Percentiles rank a stretch among this genome's conserved stretches.
phyloP scores from a whole-genome alignment of 352 stramenopile genomes.

The Globisporangium carolinianum region DNA sequence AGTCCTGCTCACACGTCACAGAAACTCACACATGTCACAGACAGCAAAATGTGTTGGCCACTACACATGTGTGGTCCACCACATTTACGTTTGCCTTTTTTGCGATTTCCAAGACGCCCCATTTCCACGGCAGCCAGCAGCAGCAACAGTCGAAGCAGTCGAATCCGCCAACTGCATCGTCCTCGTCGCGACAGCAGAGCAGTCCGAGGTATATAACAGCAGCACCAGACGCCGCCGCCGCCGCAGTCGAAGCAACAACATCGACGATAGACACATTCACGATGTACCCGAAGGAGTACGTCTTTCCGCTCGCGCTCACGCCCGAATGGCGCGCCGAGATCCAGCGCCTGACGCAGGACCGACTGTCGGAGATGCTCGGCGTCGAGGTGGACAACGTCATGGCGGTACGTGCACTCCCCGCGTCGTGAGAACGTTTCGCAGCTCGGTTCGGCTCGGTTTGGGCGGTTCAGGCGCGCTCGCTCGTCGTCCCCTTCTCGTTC shows the following conservation, averaged over 20 bases:
- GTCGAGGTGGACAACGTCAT: conserved; percentile 82
- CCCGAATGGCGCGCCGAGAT: conserved; percentile 55
- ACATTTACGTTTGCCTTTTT: too few species aligned
- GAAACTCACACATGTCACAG: background rate
- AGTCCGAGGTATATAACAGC: too few species aligned
- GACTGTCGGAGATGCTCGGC: conserved; percentile 74
- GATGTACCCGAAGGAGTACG: conserved; percentile 36
- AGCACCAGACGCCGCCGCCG: too few species aligned
- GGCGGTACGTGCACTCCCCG: conserved; percentile 45
- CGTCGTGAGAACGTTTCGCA: background rate
- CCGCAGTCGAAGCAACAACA: too few species aligned
- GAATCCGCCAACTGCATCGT: too few species aligned
- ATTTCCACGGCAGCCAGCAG: too few species aligned
- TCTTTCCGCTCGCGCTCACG: conserved; percentile 53
- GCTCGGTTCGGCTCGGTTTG: too few species aligned
- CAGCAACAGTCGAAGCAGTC: too few species aligned
- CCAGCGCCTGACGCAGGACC: conserved; percentile 31
- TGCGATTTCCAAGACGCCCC: too few species aligned
- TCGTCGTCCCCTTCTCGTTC: background rate
- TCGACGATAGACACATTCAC: background rate
- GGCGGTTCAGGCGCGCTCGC: too few species aligned
- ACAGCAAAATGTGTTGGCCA: background rate
- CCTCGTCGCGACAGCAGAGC: too few species aligned
- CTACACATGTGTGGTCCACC: too few species aligned
- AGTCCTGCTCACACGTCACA: background rate